Percentiles rank a stretch among this genome's conserved stretches.
Evolutionary conservation across 768 basidiomycete species (phyloP).

Genomic region (Leucocoprinus birnbaumii): DNA sequence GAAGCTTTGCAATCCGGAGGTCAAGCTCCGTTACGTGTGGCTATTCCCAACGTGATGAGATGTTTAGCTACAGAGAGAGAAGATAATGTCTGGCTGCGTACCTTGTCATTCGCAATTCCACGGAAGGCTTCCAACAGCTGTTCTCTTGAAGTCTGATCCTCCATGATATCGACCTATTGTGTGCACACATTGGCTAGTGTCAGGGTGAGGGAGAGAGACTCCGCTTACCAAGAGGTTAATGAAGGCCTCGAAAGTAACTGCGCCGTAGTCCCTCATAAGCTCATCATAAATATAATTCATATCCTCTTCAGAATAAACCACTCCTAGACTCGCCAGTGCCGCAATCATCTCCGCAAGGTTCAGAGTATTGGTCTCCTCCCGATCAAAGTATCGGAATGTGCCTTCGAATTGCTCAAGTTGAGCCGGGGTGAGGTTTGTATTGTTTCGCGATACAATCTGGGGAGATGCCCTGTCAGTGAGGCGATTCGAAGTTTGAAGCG

Average conservation of each 20-base stretch:
- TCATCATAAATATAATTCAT: conserved; percentile 82
- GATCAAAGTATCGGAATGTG: conserved; percentile 97
- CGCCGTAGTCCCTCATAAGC: conserved; percentile 77
- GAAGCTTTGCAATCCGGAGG: conserved; percentile 79
- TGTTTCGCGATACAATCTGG: conserved; percentile 90
- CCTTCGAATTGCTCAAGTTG: conserved; percentile 96
- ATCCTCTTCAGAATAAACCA: conserved; percentile 92
- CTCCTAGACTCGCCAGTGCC: conserved; percentile 90
- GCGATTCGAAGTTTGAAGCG: background rate
- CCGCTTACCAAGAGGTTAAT: conserved; percentile 83
- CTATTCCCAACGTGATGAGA: conserved; percentile 37
- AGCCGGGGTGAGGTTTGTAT: conserved; percentile 93
- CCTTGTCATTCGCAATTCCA: conserved; percentile 88
- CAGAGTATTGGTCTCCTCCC: conserved; percentile 88
- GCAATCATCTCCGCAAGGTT: conserved; percentile 85
- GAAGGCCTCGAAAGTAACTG: conserved; percentile 91
- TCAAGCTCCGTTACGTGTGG: conserved; percentile 93
- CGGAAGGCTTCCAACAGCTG: conserved; percentile 94
- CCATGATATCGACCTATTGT: conserved; percentile 94
- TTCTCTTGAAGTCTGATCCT: conserved; percentile 91
- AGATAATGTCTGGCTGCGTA: conserved; percentile 28
- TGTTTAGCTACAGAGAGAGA: background rate
- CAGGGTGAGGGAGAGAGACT: background rate
- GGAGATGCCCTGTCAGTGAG: conserved; percentile 2
- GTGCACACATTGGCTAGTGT: background rate